Base-by-base conservation (phyloP, 768 basidiomycete genomes). In the Sporobolomyces pararoseus region DNA sequence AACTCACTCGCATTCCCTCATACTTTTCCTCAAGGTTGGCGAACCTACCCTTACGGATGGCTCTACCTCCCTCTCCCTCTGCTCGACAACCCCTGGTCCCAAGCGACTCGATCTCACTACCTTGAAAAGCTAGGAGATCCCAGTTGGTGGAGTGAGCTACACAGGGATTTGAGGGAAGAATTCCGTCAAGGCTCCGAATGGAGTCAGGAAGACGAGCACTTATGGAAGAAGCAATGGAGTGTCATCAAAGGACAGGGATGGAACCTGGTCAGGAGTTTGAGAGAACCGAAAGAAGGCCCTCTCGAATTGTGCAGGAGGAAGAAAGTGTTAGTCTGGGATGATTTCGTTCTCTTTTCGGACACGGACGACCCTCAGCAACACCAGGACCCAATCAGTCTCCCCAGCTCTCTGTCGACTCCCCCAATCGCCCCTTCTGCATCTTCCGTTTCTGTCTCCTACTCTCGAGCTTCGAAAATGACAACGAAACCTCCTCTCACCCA, bases 201-300 rank as follows among this genome's bases (percentile, higher is more conserved):
- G 44, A 32, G 35, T 19, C 27, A 59, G 21, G 58, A 59, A 19
- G 58, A 59, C 3, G 58, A 59, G 14, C 13, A 16, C 23, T 12
- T 66, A 68, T 78, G 75, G 66, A 51, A 89, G 88, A 83, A 88
- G 69, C 92, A 95, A 83, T 80, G 94, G 65, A 88, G 90, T n/a
- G 90, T 95, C 7, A 88, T 95, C 68, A 94, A 94, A 80, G 91
- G 90, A 17, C 91, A 94, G 78, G 91, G 89, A 49, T 91, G 88
- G 85, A 92, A 93, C 75, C 88, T 94, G 44, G 84, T 93, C 3
- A 88, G 92, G 78, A 91, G 89, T 2, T 80, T 77, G 17, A 62
- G 70, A 23, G 49, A 64, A 5, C 31, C 49, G 34, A 63, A 71
- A 2, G 71, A 75, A 90, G 90, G 91, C n/a, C 91, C 92, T 5